Evolutionary conservation across 176 grass and related monocot genomes (phyloP).

Genomic region (Cenchrus fungigraminus): DNA sequence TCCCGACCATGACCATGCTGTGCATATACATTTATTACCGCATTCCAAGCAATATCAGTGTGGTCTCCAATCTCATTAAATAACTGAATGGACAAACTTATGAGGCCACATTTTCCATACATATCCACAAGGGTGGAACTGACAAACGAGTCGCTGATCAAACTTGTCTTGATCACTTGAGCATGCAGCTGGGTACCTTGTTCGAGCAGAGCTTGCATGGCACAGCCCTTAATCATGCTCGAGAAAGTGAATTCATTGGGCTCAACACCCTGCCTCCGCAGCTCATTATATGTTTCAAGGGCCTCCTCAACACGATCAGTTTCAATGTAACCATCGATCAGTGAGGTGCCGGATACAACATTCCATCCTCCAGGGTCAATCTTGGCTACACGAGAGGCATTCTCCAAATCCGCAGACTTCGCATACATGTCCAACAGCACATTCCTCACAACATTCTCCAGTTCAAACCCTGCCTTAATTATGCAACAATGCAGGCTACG

Average conservation of each 20-base stretch:
- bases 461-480: slow-evolving; percentile 48
- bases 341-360: slow-evolving; percentile 65
- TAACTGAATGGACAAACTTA: slow-evolving; percentile 53
- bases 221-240: slow-evolving; percentile 73
- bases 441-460: slow-evolving; percentile 54
- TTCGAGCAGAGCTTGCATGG: slow-evolving; percentile 57
- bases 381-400: slow-evolving; percentile 43
- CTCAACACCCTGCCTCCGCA: slow-evolving; percentile 38
- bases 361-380: slow-evolving; percentile 53
- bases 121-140: slow-evolving; percentile 62
- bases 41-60: slow-evolving; percentile 59
- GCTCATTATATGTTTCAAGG: slow-evolving; percentile 47
- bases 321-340: slow-evolving; percentile 72
- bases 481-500: slow-evolving; percentile 47
- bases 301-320: slow-evolving; percentile 47
- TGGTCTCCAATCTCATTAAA: slow-evolving; percentile 53
- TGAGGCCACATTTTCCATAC: slow-evolving; percentile 71
- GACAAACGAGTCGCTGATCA: slow-evolving; percentile 49
- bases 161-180: slow-evolving; percentile 59
- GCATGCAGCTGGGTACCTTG: slow-evolving; percentile 66
- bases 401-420: slow-evolving; percentile 60
- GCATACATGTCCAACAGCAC: slow-evolving; percentile 55
- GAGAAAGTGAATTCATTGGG: slow-evolving; percentile 76
- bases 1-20: slow-evolving; percentile 62
- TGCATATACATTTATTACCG: slow-evolving; percentile 48